Evolutionary conservation across 371 early-diverging fungal species (phyloP), one percentile per base, ranked within the genome.

Genomic region (Mucor racemosus): DNA sequence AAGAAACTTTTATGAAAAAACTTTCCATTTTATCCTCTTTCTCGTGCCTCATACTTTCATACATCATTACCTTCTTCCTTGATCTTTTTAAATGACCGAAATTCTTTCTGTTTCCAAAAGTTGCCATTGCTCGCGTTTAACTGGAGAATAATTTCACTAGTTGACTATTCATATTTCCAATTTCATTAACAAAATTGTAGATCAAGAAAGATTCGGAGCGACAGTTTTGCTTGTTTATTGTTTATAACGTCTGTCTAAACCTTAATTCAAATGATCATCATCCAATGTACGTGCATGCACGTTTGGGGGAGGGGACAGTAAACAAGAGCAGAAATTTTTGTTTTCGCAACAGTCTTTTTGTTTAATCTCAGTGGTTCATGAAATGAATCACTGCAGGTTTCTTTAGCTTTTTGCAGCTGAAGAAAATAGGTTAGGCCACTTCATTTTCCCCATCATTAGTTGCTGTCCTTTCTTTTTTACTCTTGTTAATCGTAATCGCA

Each of bases 101-200:
- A 53, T 53, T 53, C 53, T 59, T 59, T 59, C 26, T 36, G 41
- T 33, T 59, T 59, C 59, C 41, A 59, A 40, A 40, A 59, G 59
- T 59, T 59, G 59, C 59, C 33, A 59, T 59, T 39, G 21, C 53
- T 26, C 31, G 53, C 4, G 53, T 53, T 53, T 53, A 13, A 53
- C 53, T 53, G 53, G 53, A 53, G 31, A 53, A 53, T 6, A 26
- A 31, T 13, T 26, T 53, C 8, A 53, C 21, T 53, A 31, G 53
- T 3, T 26, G 26, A 21, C 21, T 65, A 0, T 17, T 9, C n/a
- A 19, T 8, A 8, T 17, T 46, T 46, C 19, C 17, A 15, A 14
- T 44, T 44, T 42, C 8, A 19, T 46, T 15, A 3, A 46, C 1
- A 17, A 5, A 46, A 19, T 1, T 19, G 19, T 46, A 17, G 46